Evolutionary conservation across 495 filamentous ascomycete genomes (phyloP), one percentile per base, ranked within the genome.

Genomic region (Penicillium canariense): DNA sequence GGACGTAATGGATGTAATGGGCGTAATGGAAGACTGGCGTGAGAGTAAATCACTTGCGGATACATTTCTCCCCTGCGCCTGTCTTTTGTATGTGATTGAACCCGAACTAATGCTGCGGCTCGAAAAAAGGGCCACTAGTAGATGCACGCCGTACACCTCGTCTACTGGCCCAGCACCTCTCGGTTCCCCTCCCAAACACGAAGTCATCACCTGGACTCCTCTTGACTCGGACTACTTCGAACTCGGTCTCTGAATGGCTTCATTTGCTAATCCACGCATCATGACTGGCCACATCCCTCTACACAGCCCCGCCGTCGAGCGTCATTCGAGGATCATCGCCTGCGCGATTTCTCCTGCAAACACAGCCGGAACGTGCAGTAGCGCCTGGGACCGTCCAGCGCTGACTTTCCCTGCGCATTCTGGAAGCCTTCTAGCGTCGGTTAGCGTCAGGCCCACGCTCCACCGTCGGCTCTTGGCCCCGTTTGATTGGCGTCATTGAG

Each of bases 271-370:
- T 44, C 40, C 40, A 32, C 17, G 47, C 47, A 31, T 23, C 5
- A 18, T 32, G 36, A 49, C 39, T 50, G 47, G 46, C 35, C 17
- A 12, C 28, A 27, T 30, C 28, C 11, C 27, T 39, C 45, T 45
- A 35, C 46, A 48, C 46, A 32, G 46, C 46, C 46, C 46, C 46
- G 28, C 28, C 22, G 17, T 23, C 31, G 25, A 52, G 48, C 45
- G 46, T 48, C 46, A 48, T 35, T 48, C 11, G 45, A 45, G 47
- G 55, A 54, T 59, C 43, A 45, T 35, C 46, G 23, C 45, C 54
- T 63, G 63, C 63, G 61, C 58, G 58, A 56, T 61, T 63, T 42
- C 38, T 62, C 45, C 60, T 62, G 60, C 55, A 59, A 55, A 48
- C 47, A 50, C 45, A 50, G 43, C 30, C 35, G 58, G 58, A 61